These are phyloP conservation scores for Saturnispora gosingensis DNA, from an alignment of 805 yeast species.

Conservation along the genomic window DNA sequence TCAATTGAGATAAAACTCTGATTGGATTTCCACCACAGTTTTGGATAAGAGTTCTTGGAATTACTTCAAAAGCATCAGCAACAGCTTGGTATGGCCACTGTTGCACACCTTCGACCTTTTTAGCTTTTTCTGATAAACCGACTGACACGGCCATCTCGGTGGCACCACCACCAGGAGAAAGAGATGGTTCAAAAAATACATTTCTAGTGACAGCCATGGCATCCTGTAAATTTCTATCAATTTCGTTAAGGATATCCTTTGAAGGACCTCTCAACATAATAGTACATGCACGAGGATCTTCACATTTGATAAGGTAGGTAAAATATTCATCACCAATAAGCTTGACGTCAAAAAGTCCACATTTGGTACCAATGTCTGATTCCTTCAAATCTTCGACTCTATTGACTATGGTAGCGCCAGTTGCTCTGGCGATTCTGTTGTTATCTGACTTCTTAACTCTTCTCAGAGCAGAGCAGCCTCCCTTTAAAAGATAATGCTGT, in stretches of 20 bases:
- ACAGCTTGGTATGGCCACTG: constrained; percentile 99
- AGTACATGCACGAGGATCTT: constrained; percentile 88
- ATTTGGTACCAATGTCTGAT: constrained; percentile 76
- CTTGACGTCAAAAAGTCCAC: constrained; percentile 90
- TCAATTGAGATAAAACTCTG: constrained; percentile 75
- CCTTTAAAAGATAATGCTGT: constrained; percentile 89
- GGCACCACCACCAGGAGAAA: constrained; percentile 99
- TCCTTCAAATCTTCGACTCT: constrained; percentile 92
- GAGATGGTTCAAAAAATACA: constrained; percentile 86
- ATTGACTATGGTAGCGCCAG: constrained; percentile 96
- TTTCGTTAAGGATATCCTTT: constrained; percentile 90
- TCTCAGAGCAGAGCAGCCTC: constrained; percentile 86
- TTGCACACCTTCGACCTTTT: constrained; percentile 84
- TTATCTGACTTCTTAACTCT: constrained; percentile 93
- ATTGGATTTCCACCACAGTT: constrained; percentile 98
- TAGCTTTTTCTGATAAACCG: constrained; percentile 79
- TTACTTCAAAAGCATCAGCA: constrained; percentile 97
- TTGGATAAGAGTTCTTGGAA: constrained; percentile 94
- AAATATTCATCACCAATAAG: constrained; percentile 96
- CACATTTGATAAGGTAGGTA: constrained; percentile 72
- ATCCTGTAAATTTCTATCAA: constrained; percentile 94
- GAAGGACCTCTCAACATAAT: constrained; percentile 91
- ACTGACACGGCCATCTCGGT: constrained; percentile 98
- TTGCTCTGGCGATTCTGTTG: constrained; percentile 92
- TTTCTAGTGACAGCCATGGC: constrained; percentile 98